phyloP scores from a whole-genome alignment of 306 rosid genomes.

The Pterocarpus santalinus region DNA sequence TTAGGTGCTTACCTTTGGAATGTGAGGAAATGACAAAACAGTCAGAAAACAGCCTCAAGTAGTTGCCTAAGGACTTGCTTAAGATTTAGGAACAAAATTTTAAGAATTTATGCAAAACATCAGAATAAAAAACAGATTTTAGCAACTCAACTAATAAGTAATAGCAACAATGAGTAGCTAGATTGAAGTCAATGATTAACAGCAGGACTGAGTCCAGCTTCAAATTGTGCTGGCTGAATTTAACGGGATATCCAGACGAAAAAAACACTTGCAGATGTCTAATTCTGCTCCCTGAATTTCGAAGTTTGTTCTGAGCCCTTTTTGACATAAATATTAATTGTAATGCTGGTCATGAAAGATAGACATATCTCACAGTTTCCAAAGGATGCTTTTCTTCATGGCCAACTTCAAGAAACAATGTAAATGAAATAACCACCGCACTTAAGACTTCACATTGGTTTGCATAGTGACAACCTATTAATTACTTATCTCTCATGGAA shows the following conservation, averaged over 20 bases:
- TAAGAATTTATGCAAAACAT: conserved; percentile 7
- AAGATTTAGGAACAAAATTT: conserved; percentile 1
- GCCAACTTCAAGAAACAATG: background rate
- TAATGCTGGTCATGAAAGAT: background rate
- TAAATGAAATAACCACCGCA: background rate
- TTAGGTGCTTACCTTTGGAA: conserved; percentile 72
- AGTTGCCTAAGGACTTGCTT: conserved; percentile 16
- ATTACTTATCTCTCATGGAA: conserved; percentile 1
- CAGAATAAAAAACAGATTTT: background rate
- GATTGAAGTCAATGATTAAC: conserved; percentile 4
- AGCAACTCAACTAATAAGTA: background rate
- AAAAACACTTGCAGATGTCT: no score
- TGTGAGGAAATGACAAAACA: conserved; percentile 12
- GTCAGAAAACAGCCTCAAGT: conserved; percentile 23
- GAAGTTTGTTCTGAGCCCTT: background rate
- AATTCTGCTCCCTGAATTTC: no score
- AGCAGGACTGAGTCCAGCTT: background rate
- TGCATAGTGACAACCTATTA: background rate
- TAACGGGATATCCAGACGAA: background rate
- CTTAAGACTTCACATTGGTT: background rate
- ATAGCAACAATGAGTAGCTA: conserved; percentile 6
- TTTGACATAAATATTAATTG: conserved; percentile 11
- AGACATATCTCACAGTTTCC: conserved; percentile 3
- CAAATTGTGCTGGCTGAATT: background rate
- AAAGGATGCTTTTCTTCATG: background rate